Evolutionary conservation across 1,284 basidiomycete genomes (phyloP).

Genomic region (Ganoderma lingzhi): DNA sequence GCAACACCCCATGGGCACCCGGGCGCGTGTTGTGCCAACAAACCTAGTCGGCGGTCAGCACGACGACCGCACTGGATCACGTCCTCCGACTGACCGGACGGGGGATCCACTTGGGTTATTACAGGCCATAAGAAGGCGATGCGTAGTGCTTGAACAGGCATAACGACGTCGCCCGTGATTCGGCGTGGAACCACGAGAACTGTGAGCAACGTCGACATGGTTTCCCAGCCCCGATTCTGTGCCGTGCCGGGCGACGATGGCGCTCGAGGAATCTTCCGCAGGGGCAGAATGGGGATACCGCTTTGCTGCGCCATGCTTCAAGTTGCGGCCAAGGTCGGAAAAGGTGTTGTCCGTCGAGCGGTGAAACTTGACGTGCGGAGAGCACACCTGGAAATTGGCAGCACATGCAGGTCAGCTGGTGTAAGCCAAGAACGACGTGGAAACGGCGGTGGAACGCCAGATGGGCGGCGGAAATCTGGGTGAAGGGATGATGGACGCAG

Average conservation of each 20-base stretch:
- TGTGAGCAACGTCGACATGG: slow-evolving; percentile 9
- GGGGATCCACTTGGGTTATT: slow-evolving; percentile 24
- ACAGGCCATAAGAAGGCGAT: slow-evolving; percentile 21
- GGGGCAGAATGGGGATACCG: slow-evolving; percentile 7
- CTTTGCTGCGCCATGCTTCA: slow-evolving; percentile 2
- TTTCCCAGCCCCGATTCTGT: slow-evolving; percentile 22
- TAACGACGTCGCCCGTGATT: slow-evolving; percentile 15
- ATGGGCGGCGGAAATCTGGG: not conserved
- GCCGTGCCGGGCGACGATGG: slow-evolving; percentile 16
- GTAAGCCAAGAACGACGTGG: slow-evolving; percentile 11
- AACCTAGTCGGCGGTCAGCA: slow-evolving; percentile 24
- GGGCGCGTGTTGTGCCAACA: slow-evolving; percentile 18
- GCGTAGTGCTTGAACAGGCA: slow-evolving; percentile 12
- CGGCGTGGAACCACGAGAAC: slow-evolving; percentile 23
- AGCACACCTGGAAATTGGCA: not conserved
- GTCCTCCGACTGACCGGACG: slow-evolving; percentile 26
- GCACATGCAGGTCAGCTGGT: slow-evolving; percentile 14
- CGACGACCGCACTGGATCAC: not conserved
- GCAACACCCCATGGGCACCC: not conserved
- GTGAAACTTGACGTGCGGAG: not conserved
- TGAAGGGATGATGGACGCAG: not conserved
- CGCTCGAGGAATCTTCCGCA: slow-evolving; percentile 16
- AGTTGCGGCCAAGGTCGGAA: slow-evolving; percentile 1
- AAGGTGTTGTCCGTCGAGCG: not conserved
- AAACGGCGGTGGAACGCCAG: not conserved